Base-by-base conservation (phyloP, 768 basidiomycete genomes). In the Favolaschia claudopus region DNA sequence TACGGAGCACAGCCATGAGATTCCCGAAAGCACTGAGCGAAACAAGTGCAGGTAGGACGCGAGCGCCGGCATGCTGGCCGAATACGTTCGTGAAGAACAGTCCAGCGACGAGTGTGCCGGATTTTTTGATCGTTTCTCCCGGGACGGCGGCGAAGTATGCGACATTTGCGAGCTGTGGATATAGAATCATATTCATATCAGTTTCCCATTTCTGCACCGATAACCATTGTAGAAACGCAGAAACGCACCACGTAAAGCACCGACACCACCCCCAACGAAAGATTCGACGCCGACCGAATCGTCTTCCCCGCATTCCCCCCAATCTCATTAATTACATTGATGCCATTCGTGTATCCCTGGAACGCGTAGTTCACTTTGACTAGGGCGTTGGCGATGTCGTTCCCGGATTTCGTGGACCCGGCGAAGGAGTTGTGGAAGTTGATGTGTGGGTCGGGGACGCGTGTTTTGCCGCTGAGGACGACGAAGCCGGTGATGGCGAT, bases 371-470 rank as follows among this genome's bases (percentile, higher is more conserved):
- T 76, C 12, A 78, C 73, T 59, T 76, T 75, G 25, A 76, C 70
- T 0, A 76, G 67, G 2, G 76, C 76, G 22, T 72, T 77, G 3
- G 74, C 74, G 12, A 77, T 64, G 7, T 81, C 82, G 58, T 84
- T 82, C 40, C 81, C 78, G 45, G 76, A 79, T 19, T 76, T 75
- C 2, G 81, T 82, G 25, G 84, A 85, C 19, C 84, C 86, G 1
- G 75, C 77, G 53, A 89, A 90, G 0, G 83, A 75, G 64, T 88
- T 69, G 36, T 72, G 76, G 70, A 89, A 89, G 69, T 87, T 86
- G 34, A 74, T 77, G 43, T 80, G 77, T 0, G 88, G 85, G 68
- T 89, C 80, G 38, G 76, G 36, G n/a, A 89, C 78, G 8, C 75
- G 76, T 3, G 85, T 87, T 50, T 79, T 74, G 1, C 86, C 88